Evolutionary conservation across 495 filamentous ascomycete species (phyloP), one percentile per base, ranked within the genome.

Genomic region (Corynascus novoguineensis): DNA sequence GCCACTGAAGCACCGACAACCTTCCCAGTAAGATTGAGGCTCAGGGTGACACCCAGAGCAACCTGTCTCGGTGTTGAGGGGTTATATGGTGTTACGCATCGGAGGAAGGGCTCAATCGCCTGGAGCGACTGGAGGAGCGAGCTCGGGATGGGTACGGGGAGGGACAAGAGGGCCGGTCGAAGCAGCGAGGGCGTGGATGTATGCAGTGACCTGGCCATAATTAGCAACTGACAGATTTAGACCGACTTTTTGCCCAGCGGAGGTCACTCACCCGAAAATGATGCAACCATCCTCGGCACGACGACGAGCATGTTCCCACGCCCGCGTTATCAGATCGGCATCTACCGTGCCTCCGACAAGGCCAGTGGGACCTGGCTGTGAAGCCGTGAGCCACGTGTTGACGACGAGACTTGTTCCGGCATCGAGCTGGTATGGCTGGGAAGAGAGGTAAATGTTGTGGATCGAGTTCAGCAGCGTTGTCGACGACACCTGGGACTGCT

Each of bases 221-320:
- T 60, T 46, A 56, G 42, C 52, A 53, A 46, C 8, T n/a, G 19
- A 1, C 15, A 4, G 10, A 37, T 12, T 6, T n/a, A 15, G 17
- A 38, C 10, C 1, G 11, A 8, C 2, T 17, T 2, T 12, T 5
- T 8, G 24, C 17, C 8, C 17, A 5, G 37, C 5, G 48, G 8
- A 34, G 32, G n/a, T 34, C 58, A 47, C 81, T 61, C 76, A 96
- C 91, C 87, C 85, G 60, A 98, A 73, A 51, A 96, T 76, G 58
- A 98, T 89, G 66, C 91, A 96, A 12, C 90, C 92, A 76, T 98
- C 93, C 68, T 98, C 93, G 37, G 93, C 93, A 74, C 93, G 82
- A 45, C 93, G 81, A 60, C 93, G 81, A 51, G 95, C 93, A 81
- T 98, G 93, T 73, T 98, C 93, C 93, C 93, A 98, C 27, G 91